A percentile compares a stretch with the other conserved stretches of the same genome.
These are phyloP conservation scores for Chytriomyces sp. DNA, from an alignment of 192 early-diverging fungal genomes.

Conservation along the genomic window DNA sequence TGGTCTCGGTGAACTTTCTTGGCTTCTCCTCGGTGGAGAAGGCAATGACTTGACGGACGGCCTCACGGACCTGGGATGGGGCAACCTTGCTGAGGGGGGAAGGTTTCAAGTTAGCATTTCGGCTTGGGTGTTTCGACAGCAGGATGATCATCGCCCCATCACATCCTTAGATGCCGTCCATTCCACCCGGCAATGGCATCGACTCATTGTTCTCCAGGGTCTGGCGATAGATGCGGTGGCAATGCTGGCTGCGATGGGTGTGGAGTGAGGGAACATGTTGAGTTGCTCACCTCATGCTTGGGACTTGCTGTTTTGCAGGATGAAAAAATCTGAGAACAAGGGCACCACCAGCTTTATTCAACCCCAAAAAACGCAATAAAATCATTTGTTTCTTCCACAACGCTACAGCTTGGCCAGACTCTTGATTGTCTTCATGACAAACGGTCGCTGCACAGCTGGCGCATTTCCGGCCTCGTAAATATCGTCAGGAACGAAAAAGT, in stretches of 20 bases:
- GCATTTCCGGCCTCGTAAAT: slow-evolving; percentile 16
- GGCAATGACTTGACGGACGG: slow-evolving; percentile 70
- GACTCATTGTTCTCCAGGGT: too few relatives aligned
- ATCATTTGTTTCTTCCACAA: neutral
- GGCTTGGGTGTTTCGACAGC: neutral
- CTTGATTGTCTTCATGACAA: slow-evolving; percentile 18
- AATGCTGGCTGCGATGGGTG: too few relatives aligned
- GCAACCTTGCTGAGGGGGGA: slow-evolving; percentile 70
- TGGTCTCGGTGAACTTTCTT: slow-evolving; percentile 95
- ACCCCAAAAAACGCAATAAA: slow-evolving; percentile 1
- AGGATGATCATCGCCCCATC: too few relatives aligned
- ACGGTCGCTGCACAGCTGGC: slow-evolving; percentile 4
- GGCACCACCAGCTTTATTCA: neutral
- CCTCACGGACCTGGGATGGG: slow-evolving; percentile 86
- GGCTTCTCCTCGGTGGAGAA: slow-evolving; percentile 83
- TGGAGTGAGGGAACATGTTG: too few relatives aligned
- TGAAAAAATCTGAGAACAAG: neutral
- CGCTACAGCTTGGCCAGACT: neutral
- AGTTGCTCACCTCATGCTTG: neutral
- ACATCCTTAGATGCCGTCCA: too few relatives aligned
- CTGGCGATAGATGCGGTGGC: too few relatives aligned
- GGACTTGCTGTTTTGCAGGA: neutral
- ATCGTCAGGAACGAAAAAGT: slow-evolving; percentile 47
- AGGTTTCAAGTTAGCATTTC: neutral
- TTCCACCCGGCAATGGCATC: too few relatives aligned